phyloP scores from a whole-genome alignment of 164 flowering plant species.

The Chloranthus sessilifolius region DNA sequence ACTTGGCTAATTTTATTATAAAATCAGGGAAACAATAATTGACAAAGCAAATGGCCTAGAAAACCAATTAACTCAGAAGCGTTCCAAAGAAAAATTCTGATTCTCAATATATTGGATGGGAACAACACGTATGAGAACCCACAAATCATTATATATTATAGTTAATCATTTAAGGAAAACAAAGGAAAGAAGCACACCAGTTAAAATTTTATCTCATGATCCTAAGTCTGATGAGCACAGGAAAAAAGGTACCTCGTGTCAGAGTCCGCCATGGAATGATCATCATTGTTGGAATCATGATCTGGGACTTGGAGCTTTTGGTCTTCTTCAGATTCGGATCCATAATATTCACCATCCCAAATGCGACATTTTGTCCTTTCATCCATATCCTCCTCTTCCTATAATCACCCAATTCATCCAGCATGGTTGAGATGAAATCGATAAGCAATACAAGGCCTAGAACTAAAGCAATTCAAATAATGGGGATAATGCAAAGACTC shows the following conservation, averaged over 20 bases:
- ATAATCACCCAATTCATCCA: constrained; percentile 11
- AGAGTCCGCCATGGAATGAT: constrained; percentile 12
- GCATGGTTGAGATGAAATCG: not conserved
- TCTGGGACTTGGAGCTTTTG: constrained; percentile 28
- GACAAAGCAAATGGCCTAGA: no score
- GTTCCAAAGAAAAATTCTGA: no score
- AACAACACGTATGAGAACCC: no score
- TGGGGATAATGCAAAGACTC: not conserved
- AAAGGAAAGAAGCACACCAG: no score
- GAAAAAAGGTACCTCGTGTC: constrained; percentile 20
- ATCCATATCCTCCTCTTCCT: constrained; percentile 76
- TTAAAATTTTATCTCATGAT: no score
- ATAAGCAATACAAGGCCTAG: not conserved
- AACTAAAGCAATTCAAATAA: constrained; percentile 1
- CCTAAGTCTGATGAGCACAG: not conserved
- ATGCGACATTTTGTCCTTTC: constrained; percentile 56
- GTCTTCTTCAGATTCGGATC: constrained; percentile 62
- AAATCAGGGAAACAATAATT: no score
- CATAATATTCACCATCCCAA: constrained; percentile 67
- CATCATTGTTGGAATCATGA: constrained; percentile 12
- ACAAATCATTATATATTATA: no score
- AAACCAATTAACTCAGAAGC: no score
- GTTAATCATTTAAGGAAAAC: no score
- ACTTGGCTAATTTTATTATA: no score
- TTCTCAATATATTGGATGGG: no score